Evolutionary conservation across 139 green algal genomes (phyloP).

Genomic region (Limnomonas spitsbergensis): DNA sequence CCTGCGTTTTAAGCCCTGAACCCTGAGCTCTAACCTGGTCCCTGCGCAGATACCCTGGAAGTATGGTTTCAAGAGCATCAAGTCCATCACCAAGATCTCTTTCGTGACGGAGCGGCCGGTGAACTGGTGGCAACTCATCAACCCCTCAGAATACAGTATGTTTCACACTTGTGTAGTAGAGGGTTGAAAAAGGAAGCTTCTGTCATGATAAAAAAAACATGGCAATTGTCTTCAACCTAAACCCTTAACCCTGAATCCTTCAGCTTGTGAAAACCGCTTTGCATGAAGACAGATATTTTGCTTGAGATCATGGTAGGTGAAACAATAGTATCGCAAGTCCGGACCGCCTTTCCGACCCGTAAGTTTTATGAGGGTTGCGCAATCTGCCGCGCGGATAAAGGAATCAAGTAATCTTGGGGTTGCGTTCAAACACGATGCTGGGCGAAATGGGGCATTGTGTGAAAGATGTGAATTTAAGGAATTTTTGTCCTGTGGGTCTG

Average conservation of each 20-base stretch:
- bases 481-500: too few species aligned
- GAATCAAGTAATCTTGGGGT: too few species aligned
- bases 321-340: too few species aligned
- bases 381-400: too few species aligned
- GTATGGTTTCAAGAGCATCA: slow-evolving; percentile 13
- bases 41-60: not conserved
- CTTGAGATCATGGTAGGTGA: not conserved
- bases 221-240: not conserved
- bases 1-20: not conserved
- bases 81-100: not conserved
- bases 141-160: not conserved
- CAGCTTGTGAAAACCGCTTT: not conserved
- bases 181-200: not conserved
- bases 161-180: not conserved
- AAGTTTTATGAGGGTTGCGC: too few species aligned
- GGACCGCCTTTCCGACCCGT: too few species aligned
- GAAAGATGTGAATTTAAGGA: too few species aligned
- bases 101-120: not conserved
- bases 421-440: too few species aligned
- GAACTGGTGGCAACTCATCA: slow-evolving; percentile 9
- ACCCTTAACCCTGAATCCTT: too few species aligned
- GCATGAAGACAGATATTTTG: not conserved
- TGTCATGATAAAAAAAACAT: not conserved
- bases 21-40: not conserved
- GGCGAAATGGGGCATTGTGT: too few species aligned